These are phyloP conservation scores for Stachybotrys elegans DNA, from an alignment of 2,329 filamentous ascomycete genomes.

Conservation along the genomic window DNA sequence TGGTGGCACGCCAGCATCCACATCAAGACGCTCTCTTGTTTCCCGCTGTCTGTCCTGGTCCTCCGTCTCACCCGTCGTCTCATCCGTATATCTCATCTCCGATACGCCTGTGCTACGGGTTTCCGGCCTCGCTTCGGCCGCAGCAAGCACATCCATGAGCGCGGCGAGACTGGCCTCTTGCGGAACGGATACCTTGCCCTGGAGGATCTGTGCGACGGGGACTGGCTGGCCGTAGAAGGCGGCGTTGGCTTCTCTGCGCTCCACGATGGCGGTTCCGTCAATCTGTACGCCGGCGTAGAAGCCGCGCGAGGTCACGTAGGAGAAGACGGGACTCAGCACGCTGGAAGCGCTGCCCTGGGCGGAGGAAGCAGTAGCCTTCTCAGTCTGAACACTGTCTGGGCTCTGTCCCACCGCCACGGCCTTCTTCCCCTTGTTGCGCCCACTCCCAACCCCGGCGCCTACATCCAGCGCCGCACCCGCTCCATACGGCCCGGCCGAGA, in stretches of 20 bases:
- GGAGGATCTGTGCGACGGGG: constrained; percentile 41
- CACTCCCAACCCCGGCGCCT: constrained; percentile 20
- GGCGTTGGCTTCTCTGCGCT: constrained; percentile 83
- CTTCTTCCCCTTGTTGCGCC: constrained; percentile 43
- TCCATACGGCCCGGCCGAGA: constrained; percentile 64
- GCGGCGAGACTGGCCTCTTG: constrained; percentile 27
- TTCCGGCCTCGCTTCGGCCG: no score
- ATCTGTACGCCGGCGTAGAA: constrained; percentile 84
- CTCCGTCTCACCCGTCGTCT: no score
- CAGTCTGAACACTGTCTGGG: not conserved
- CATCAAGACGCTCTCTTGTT: no score
- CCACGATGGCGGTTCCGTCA: constrained; percentile 81
- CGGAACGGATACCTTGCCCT: constrained; percentile 29
- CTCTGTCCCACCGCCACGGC: constrained; percentile 5
- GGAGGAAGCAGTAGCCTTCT: not conserved
- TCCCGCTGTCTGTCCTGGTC: no score
- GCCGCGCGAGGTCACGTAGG: constrained; percentile 82
- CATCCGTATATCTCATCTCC: not conserved
- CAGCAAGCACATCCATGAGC: constrained; percentile 23
- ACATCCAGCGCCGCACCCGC: constrained; percentile 70
- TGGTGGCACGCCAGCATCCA: no score
- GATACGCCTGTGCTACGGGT: not conserved
- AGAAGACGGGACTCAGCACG: constrained; percentile 39
- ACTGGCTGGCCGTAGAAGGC: constrained; percentile 70
- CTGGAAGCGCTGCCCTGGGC: constrained; percentile 13